Percentiles rank a stretch among this genome's conserved stretches.
Conservation (phyloP, 1,284 basidiomycete genomes). For the Hemileia vastatrix region DNA sequence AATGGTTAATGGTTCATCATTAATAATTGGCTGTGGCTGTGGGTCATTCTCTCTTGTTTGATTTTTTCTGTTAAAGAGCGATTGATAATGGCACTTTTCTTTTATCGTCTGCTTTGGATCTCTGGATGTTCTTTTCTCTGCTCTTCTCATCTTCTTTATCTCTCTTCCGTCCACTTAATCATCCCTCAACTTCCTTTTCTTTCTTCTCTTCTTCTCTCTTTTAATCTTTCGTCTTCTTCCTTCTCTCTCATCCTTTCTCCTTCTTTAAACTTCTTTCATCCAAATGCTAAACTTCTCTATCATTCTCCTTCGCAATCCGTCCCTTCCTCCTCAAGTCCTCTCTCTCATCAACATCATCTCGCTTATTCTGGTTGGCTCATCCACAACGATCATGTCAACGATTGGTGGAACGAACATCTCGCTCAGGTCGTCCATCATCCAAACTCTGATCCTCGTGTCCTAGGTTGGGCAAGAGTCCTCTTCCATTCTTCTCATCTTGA, state of each 20-base stretch:
- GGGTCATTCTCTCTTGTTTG: no score
- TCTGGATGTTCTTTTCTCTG: no score
- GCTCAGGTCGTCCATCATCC: constrained; percentile 14
- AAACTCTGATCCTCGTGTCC: constrained; percentile 13
- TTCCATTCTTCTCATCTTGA: constrained; percentile 24
- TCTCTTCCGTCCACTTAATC: no score
- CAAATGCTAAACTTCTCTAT: constrained; percentile 28
- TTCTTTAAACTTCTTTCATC: constrained; percentile 28
- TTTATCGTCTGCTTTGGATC: no score
- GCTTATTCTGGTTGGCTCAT: constrained; percentile 36
- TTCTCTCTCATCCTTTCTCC: constrained; percentile 32
- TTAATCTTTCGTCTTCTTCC: no score
- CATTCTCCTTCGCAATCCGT: constrained; percentile 24
- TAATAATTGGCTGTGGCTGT: no score
- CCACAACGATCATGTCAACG: constrained; percentile 22
- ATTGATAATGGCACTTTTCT: no score
- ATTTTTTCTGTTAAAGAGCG: no score
- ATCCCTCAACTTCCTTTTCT: no score
- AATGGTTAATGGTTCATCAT: no score
- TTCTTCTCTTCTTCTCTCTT: no score
- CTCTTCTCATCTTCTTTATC: no score
- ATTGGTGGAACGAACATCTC: constrained; percentile 26
- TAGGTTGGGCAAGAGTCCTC: constrained; percentile 32
- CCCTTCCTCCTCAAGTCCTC: constrained; percentile 16
- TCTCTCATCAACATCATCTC: constrained; percentile 25